phyloP scores from a whole-genome alignment of 1,139 yeast genomes.

The Taphrina pruni region DNA sequence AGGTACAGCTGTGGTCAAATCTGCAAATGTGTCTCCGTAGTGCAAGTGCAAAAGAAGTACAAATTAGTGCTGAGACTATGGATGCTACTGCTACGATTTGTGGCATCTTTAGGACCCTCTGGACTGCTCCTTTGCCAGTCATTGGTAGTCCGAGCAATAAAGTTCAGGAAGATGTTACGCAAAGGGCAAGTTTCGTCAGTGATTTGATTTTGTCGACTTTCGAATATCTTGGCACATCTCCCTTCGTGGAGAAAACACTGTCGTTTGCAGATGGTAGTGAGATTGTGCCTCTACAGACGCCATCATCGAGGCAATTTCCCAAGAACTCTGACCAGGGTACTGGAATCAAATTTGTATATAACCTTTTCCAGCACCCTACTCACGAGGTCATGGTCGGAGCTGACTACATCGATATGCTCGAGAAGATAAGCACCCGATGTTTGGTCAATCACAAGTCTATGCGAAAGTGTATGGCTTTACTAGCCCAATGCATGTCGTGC shows the following conservation, averaged over 20 bases:
- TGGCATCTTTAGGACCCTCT: not conserved
- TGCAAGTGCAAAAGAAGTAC: constrained; percentile 42
- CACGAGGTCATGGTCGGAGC: not conserved
- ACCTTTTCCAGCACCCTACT: constrained; percentile 5
- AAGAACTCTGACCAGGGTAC: not conserved
- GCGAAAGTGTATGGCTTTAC: constrained; percentile 9
- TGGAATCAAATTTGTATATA: constrained; percentile 8
- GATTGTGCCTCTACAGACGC: constrained; percentile 11
- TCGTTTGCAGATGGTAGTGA: constrained; percentile 15
- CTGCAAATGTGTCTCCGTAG: constrained; percentile 22
- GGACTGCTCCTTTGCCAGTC: constrained; percentile 24
- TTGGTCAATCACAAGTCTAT: constrained; percentile 13
- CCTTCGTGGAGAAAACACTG: constrained; percentile 19
- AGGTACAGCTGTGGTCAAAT: constrained; percentile 28
- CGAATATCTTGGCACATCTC: constrained; percentile 1
- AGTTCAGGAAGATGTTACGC: not conserved
- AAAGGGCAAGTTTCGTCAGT: constrained; percentile 10
- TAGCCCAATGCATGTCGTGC: constrained; percentile 4
- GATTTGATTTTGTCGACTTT: constrained; percentile 10
- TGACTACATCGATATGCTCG: constrained; percentile 8
- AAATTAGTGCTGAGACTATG: constrained; percentile 39
- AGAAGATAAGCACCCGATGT: constrained; percentile 3
- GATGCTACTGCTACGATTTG: constrained; percentile 36
- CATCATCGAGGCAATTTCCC: not conserved
- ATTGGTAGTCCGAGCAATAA: constrained; percentile 10